phyloP scores from a whole-genome alignment of 2,329 filamentous ascomycete genomes.

The Colletotrichum sp. region DNA sequence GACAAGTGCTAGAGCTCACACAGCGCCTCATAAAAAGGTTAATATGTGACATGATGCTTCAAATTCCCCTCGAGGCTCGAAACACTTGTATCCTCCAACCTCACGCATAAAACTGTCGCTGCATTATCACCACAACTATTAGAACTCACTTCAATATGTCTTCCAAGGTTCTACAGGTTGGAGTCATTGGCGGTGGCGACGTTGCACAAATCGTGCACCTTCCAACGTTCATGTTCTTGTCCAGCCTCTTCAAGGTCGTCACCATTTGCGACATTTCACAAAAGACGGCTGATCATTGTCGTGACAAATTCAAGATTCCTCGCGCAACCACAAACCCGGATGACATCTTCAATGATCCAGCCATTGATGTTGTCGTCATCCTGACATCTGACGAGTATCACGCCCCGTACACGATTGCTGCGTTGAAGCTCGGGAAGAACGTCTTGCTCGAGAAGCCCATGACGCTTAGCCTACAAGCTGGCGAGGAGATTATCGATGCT shows the following conservation, averaged over 20 bases:
- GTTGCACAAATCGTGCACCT: slow-evolving; percentile 7
- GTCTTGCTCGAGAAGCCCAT: slow-evolving; percentile 63
- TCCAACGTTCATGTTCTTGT: not conserved
- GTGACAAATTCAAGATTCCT: slow-evolving; percentile 32
- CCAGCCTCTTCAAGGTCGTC: not conserved
- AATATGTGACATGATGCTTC: not conserved
- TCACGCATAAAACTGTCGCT: not conserved
- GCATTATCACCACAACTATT: not conserved
- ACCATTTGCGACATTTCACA: not conserved
- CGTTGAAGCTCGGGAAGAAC: slow-evolving; percentile 54
- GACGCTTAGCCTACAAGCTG: slow-evolving; percentile 47
- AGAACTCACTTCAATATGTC: not conserved
- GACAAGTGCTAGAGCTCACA: not conserved
- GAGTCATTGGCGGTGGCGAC: slow-evolving; percentile 2
- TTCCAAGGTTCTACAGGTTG: not conserved
- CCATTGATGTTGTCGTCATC: slow-evolving; percentile 56
- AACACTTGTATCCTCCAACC: not conserved
- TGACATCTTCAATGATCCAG: slow-evolving; percentile 38
- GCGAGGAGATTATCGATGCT: slow-evolving; percentile 49
- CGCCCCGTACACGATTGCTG: slow-evolving; percentile 48
- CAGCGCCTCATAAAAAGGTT: not conserved
- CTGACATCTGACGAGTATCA: slow-evolving; percentile 56
- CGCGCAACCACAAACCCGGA: slow-evolving; percentile 33
- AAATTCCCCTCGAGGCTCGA: not conserved
- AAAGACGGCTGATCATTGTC: not conserved